Base-by-base conservation (phyloP, 164 flowering plant genomes). In the Warburgia ugandensis region DNA sequence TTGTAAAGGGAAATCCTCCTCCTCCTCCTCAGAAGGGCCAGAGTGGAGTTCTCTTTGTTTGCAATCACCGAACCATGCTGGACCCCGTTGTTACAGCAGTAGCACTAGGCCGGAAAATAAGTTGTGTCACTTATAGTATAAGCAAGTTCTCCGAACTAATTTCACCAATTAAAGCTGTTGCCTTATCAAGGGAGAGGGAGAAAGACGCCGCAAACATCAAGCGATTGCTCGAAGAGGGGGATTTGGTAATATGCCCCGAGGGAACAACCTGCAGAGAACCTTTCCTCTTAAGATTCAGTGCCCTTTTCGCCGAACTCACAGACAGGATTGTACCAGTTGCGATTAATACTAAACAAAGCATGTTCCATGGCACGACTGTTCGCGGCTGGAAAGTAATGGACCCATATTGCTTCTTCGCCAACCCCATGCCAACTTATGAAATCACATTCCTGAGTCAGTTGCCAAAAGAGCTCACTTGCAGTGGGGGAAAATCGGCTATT, bases 251-350 rank as follows among this genome's bases (percentile, higher is more conserved):
- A 17, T 87, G 96, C 57, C 94, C 96, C 0, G 96, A 87, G 39
- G 96, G 96, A 6, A 87, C 96, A 0, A 87, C 96, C 2, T 87
- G 94, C 31, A 50, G 96, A 2, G 94, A 87, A 52, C 84, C 90
- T 0, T 87, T 87, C 50, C 66, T 87, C 0, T 50, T 87, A 5
- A 58, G 96, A 38, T 87, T 87, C 55, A 84, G 94, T 47, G 87
- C 94, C 0, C 75, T 87, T 2, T 87, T 87, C 26, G 94, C 94
- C 0, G 96, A 87, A 65, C 73, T 87, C 13, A 84, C 86, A 0
- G 96, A 87, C 31, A 45, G 86, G 46, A 87, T 87, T 21, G 90
- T 87, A n/a, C 96, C 96, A 0, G 84, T 87, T 5, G 96, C 96
- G 0, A 76, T 84, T 35, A 71, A 67, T 43, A 74, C 78, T 0